Evolutionary conservation across 495 filamentous ascomycete genomes (phyloP).

Genomic region (Podospora bellae-mahoneyi): DNA sequence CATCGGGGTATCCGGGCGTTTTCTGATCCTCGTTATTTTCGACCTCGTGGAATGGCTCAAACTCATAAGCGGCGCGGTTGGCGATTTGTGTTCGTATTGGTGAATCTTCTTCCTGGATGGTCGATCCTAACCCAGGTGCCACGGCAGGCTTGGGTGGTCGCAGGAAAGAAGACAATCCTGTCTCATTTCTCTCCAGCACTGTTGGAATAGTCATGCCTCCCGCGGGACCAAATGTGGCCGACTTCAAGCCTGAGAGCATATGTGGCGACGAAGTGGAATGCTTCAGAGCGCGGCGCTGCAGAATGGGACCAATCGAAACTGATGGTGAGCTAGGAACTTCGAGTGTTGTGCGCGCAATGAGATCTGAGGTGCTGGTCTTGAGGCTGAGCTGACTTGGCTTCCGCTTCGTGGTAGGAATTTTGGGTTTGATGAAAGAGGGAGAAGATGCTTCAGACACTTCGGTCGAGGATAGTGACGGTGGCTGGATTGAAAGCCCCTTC

Average conservation of each 20-base stretch:
- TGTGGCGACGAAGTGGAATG: slow-evolving; percentile 56
- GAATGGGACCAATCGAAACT: slow-evolving; percentile 45
- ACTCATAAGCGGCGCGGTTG: slow-evolving; percentile 49
- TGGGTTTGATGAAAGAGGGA: slow-evolving; percentile 74
- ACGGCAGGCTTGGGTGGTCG: slow-evolving; percentile 40
- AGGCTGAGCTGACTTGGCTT: slow-evolving; percentile 75
- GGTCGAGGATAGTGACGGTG: slow-evolving; percentile 49
- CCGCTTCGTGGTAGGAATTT: slow-evolving; percentile 61
- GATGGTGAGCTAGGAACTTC: slow-evolving; percentile 45
- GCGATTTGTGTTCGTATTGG: slow-evolving; percentile 61
- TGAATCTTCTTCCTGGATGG: slow-evolving; percentile 73
- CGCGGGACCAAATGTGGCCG: slow-evolving; percentile 50
- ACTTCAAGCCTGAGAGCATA: slow-evolving; percentile 51
- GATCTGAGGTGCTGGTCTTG: slow-evolving; percentile 54
- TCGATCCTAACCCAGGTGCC: slow-evolving; percentile 33
- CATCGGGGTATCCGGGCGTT: slow-evolving; percentile 87
- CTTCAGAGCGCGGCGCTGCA: slow-evolving; percentile 53
- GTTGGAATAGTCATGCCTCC: slow-evolving; percentile 54
- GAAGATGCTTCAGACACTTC: slow-evolving; percentile 72
- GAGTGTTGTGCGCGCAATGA: slow-evolving; percentile 39
- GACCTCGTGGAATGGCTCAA: slow-evolving; percentile 49
- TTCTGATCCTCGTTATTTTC: slow-evolving; percentile 70
- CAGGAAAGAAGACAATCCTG: slow-evolving; percentile 47
- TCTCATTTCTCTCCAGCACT: slow-evolving; percentile 47
- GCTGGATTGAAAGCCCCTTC: slow-evolving; percentile 89